Evolutionary conservation across 768 basidiomycete genomes (phyloP).

Genomic region (Suillus discolor): DNA sequence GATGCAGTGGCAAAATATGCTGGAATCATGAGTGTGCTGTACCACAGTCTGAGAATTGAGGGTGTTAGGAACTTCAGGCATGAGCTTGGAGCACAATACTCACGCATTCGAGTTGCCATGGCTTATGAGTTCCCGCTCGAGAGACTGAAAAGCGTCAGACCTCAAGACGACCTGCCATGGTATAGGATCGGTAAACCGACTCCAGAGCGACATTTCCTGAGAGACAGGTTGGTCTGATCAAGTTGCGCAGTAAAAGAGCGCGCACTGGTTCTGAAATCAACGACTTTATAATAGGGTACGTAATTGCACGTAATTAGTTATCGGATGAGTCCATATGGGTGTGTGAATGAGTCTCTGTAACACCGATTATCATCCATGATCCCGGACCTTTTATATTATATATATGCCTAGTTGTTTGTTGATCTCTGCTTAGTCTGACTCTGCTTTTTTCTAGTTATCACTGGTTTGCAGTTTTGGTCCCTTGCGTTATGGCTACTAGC

Average conservation of each 20-base stretch:
- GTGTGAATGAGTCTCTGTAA: too few species aligned
- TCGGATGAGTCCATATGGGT: too few species aligned
- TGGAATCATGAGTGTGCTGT: constrained; percentile 17
- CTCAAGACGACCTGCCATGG: constrained; percentile 13
- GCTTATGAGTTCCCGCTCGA: background rate
- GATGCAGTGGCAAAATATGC: constrained; percentile 16
- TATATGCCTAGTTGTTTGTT: too few species aligned
- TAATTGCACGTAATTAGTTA: too few species aligned
- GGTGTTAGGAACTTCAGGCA: background rate
- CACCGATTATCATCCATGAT: too few species aligned
- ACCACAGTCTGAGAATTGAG: constrained; percentile 4
- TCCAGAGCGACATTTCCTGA: constrained; percentile 12
- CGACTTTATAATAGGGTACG: too few species aligned
- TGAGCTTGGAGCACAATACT: background rate
- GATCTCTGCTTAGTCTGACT: too few species aligned
- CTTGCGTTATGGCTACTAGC: too few species aligned
- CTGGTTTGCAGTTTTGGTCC: too few species aligned
- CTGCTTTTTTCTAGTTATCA: too few species aligned
- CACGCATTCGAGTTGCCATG: background rate
- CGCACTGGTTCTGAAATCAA: too few species aligned
- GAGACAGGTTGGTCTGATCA: background rate
- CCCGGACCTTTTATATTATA: too few species aligned
- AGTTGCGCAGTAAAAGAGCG: background rate
- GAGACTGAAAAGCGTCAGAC: background rate
- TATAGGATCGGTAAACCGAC: constrained; percentile 4